Evolutionary conservation across 2,329 filamentous ascomycete species (phyloP), one percentile per base, ranked within the genome.

Genomic region (Claviceps cyperi): DNA sequence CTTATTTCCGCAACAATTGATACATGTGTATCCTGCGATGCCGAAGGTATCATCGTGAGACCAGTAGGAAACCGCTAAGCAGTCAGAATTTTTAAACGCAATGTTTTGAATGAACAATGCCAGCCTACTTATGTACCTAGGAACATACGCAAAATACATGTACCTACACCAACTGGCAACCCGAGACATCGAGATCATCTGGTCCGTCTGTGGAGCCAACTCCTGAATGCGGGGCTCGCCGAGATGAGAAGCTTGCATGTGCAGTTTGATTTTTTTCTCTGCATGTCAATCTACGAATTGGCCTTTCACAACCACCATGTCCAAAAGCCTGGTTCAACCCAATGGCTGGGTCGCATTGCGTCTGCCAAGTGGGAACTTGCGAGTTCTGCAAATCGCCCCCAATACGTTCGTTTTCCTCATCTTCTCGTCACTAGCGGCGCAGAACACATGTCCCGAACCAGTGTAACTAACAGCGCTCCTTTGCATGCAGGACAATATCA

Each of bases 401-500:
- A 78, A 83, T 59, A 81, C 78, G 80, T 83, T 65, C 55, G 64
- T 54, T 45, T 13, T 48, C 47, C 50, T 15, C 37, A 49, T 15
- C 38, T 19, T 43, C 45, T 17, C 32, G 38, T 17, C 21, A 22
- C 39, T 22, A 17, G 15, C 36, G n/a, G 14, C 39, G 14, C 21
- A 38, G 14, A n/a, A n/a, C 7, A 28, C 48, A 39, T 1, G 11
- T 3, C 39, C 40, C 48, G 38, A 14, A 48, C n/a, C 41, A 45
- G 13, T 17, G 24, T 52, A 52, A 32, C 59, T 62, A 53, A 65
- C 57, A 40, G 49, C 61, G 9, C 35, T 37, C 28, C 37, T 17
- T 39, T 39, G 21, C 21, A 8, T 63, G 39, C 58, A 96, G 90
- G 40, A 86, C 80, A 43, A 84, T 97, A 56, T 88, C 86, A 1